Percentiles rank a stretch among this genome's conserved stretches.
Evolutionary conservation across 352 stramenopile genomes (phyloP).

Genomic region (Phytophthora pistaciae): DNA sequence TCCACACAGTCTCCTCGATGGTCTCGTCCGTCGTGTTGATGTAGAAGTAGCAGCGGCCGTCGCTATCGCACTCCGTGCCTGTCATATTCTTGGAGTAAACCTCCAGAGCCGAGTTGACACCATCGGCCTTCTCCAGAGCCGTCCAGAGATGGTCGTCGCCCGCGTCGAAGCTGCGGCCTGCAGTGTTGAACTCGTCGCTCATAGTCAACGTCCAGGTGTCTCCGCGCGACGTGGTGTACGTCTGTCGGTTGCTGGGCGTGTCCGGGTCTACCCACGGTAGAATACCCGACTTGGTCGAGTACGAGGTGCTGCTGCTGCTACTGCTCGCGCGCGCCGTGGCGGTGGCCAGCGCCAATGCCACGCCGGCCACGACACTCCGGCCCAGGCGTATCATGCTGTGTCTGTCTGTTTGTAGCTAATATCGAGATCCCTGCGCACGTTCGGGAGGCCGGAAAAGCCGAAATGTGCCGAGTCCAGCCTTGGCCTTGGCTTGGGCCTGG

Average conservation of each 20-base stretch:
- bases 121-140: slow-evolving; percentile 69
- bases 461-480: background rate
- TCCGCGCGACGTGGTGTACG: background rate
- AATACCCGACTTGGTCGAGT: slow-evolving; percentile 48
- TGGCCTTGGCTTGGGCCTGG: too few species aligned
- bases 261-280: slow-evolving; percentile 12
- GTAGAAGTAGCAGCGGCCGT: slow-evolving; percentile 56
- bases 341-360: background rate
- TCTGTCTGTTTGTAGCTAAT: background rate
- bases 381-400: background rate
- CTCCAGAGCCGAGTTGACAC: slow-evolving; percentile 71
- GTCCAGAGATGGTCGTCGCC: slow-evolving; percentile 95
- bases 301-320: slow-evolving; percentile 8
- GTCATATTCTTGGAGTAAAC: slow-evolving; percentile 46
- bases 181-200: slow-evolving; percentile 12
- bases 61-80: too few species aligned
- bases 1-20: slow-evolving; percentile 60
- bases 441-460: background rate
- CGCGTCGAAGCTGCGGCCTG: slow-evolving; percentile 82
- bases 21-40: slow-evolving; percentile 60
- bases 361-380: background rate
- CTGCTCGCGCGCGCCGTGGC: too few species aligned
- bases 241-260: background rate
- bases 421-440: background rate
- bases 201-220: slow-evolving; percentile 44